phyloP scores from a whole-genome alignment of 164 flowering plant species.

The Magnolia officinalis region DNA sequence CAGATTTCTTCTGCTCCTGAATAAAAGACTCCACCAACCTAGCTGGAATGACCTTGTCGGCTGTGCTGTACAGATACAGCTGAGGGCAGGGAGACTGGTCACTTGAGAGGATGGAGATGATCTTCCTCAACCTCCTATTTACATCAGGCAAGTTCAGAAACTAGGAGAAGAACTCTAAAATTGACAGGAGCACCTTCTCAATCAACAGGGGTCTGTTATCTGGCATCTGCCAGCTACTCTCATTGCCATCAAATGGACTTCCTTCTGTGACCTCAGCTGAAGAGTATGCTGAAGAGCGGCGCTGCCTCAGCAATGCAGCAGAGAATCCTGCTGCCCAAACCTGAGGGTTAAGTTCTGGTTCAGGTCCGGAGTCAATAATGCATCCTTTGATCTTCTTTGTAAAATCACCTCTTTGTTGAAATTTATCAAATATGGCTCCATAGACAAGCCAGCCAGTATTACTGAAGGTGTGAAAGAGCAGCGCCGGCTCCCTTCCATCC shows the following conservation, averaged over 20 bases:
- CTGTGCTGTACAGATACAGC: constrained; percentile 87
- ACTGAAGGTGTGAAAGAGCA: constrained; percentile 92
- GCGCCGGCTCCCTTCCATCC: constrained; percentile 55
- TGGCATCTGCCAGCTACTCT: constrained; percentile 23
- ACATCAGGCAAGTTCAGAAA: constrained; percentile 61
- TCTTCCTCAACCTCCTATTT: constrained; percentile 56
- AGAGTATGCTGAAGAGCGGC: constrained; percentile 42
- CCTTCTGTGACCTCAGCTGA: constrained; percentile 22
- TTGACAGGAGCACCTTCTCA: constrained; percentile 43
- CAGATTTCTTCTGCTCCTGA: constrained; percentile 49
- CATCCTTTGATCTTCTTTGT: constrained; percentile 77
- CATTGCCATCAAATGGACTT: constrained; percentile 21
- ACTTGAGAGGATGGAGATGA: constrained; percentile 40
- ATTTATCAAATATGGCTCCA: constrained; percentile 58
- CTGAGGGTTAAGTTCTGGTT: constrained; percentile 66
- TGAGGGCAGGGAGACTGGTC: constrained; percentile 76
- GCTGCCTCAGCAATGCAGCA: constrained; percentile 81
- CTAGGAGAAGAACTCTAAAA: constrained; percentile 60
- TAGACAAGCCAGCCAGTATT: constrained; percentile 87
- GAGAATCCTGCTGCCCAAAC: constrained; percentile 98
- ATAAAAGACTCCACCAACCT: constrained; percentile 53
- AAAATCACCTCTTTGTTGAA: constrained; percentile 45
- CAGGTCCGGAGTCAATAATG: constrained; percentile 83
- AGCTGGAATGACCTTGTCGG: constrained; percentile 73
- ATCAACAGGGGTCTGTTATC: constrained; percentile 33